phyloP scores from a whole-genome alignment of 2,329 filamentous ascomycete genomes.

The Leptographium wingfieldii region DNA sequence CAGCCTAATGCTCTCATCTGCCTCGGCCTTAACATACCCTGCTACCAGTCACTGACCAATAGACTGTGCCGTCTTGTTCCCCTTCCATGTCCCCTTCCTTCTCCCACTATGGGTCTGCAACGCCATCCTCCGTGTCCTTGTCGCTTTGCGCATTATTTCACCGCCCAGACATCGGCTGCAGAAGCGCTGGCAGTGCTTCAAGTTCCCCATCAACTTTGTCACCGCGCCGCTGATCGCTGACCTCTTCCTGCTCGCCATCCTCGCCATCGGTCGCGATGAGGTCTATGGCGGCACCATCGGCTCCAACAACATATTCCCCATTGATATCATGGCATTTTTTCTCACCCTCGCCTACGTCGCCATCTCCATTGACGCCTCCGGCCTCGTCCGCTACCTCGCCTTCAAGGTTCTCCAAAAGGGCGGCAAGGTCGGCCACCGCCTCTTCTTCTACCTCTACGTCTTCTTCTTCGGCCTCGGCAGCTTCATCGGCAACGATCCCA shows the following conservation, averaged over 20 bases:
- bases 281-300: constrained; percentile 58
- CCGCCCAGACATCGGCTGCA: constrained; percentile 23
- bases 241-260: constrained; percentile 56
- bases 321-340: constrained; percentile 67
- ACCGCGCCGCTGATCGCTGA: constrained; percentile 60
- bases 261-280: constrained; percentile 53
- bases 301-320: constrained; percentile 50
- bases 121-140: background rate
- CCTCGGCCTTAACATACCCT: background rate
- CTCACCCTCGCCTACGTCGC: constrained; percentile 63
- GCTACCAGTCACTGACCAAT: background rate
- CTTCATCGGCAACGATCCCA: constrained; percentile 64
- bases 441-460: constrained; percentile 61
- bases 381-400: constrained; percentile 56
- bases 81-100: constrained; percentile 51
- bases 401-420: constrained; percentile 58
- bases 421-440: constrained; percentile 50
- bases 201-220: constrained; percentile 56
- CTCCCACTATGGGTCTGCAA: constrained; percentile 40
- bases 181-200: constrained; percentile 28
- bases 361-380: constrained; percentile 65
- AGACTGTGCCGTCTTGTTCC: constrained; percentile 60
- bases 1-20: no score
- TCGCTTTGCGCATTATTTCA: constrained; percentile 15
- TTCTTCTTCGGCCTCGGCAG: constrained; percentile 58